These are phyloP conservation scores for Metschnikowia lunata DNA, from an alignment of 805 yeast genomes.

Conservation along the genomic window DNA sequence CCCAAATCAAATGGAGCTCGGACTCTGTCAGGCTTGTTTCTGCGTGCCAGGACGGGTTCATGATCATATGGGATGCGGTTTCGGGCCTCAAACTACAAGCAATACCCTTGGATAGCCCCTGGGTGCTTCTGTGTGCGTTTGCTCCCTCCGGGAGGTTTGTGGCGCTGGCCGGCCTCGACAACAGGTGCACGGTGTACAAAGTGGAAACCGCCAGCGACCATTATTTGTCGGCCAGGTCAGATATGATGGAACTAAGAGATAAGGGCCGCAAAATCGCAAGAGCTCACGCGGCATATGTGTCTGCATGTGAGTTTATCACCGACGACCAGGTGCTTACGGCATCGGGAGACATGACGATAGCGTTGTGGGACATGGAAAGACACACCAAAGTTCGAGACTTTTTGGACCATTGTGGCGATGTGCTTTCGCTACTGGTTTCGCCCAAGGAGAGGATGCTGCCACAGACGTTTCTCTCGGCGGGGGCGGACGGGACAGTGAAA, in stretches of 20 bases:
- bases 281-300: constrained; percentile 80
- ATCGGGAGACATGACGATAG: constrained; percentile 79
- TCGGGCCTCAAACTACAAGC: constrained; percentile 70
- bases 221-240: not conserved
- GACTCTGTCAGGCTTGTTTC: constrained; percentile 60
- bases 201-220: constrained; percentile 8
- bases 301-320: constrained; percentile 65
- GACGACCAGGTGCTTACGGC: constrained; percentile 58
- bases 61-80: constrained; percentile 77
- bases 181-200: constrained; percentile 68
- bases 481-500: constrained; percentile 65
- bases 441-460: constrained; percentile 9
- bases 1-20: constrained; percentile 63
- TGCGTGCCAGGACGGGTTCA: constrained; percentile 83
- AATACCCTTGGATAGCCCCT: constrained; percentile 66
- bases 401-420: constrained; percentile 70
- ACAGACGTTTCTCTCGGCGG: constrained; percentile 50
- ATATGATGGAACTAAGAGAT: constrained; percentile 11
- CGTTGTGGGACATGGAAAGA: constrained; percentile 72
- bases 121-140: constrained; percentile 73
- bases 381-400: constrained; percentile 51
- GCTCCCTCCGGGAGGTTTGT: constrained; percentile 62
- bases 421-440: constrained; percentile 41
- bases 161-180: constrained; percentile 82
- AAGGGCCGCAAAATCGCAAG: constrained; percentile 21